Conservation (phyloP, 2,329 filamentous ascomycete genomes). For the Pyrenochaeta sp. region DNA sequence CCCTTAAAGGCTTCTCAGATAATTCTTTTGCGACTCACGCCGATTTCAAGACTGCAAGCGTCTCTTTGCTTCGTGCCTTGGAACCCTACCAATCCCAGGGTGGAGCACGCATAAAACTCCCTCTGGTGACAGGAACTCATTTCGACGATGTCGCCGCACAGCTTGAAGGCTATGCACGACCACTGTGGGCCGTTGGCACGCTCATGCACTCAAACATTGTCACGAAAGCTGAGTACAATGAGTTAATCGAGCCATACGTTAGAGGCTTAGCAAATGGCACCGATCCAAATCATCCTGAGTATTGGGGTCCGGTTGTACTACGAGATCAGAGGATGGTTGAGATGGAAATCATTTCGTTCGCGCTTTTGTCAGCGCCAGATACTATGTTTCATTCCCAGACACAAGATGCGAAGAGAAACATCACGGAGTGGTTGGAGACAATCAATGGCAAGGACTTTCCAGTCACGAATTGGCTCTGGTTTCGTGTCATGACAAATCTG, state of each 20-base stretch:
- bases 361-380: slow-evolving; percentile 56
- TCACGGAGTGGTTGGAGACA: slow-evolving; percentile 53
- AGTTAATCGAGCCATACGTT: slow-evolving; percentile 38
- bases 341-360: slow-evolving; percentile 61
- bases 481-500: slow-evolving; percentile 61
- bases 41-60: slow-evolving; percentile 36
- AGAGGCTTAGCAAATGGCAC: slow-evolving; percentile 46
- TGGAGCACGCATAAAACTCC: slow-evolving; percentile 43
- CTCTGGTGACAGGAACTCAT: slow-evolving; percentile 44
- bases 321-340: slow-evolving; percentile 65
- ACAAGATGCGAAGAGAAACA: slow-evolving; percentile 43
- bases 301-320: slow-evolving; percentile 59
- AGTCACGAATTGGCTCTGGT: slow-evolving; percentile 63
- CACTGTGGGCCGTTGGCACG: slow-evolving; percentile 44
- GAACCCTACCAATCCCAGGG: slow-evolving; percentile 41
- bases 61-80: slow-evolving; percentile 34
- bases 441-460: slow-evolving; percentile 59
- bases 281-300: slow-evolving; percentile 48
- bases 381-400: slow-evolving; percentile 46
- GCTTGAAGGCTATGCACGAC: slow-evolving; percentile 45
- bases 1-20: slow-evolving; percentile 38
- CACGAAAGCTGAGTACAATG: slow-evolving; percentile 20
- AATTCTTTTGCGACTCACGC: slow-evolving; percentile 33
- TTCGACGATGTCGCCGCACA: slow-evolving; percentile 48
- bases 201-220: slow-evolving; percentile 32